These are phyloP conservation scores for Pseudozyma thailandica DNA, from an alignment of 1,284 basidiomycete species.

Conservation along the genomic window DNA sequence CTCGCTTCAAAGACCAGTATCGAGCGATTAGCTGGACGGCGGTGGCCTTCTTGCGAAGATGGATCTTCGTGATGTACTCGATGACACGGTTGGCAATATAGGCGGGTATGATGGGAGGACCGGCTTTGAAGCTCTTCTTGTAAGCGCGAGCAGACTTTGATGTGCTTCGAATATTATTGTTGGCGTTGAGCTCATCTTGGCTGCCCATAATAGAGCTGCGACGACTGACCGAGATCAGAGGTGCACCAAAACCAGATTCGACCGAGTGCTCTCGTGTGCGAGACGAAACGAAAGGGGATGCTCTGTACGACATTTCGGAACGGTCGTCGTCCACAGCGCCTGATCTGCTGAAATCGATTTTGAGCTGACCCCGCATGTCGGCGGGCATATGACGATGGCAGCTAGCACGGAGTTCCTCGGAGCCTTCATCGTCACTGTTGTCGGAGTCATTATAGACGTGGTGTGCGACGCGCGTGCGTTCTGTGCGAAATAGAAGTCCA, in stretches of 20 bases:
- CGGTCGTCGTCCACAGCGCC: constrained; percentile 30
- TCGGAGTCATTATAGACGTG: constrained; percentile 46
- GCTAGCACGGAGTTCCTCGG: constrained; percentile 54
- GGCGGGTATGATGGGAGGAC: constrained; percentile 72
- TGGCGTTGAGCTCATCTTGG: constrained; percentile 16
- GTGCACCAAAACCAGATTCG: constrained; percentile 34
- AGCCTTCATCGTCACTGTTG: constrained; percentile 43
- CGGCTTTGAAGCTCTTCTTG: constrained; percentile 71
- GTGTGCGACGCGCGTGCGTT: constrained; percentile 50
- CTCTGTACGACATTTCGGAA: constrained; percentile 31
- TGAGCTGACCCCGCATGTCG: constrained; percentile 43
- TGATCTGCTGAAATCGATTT: constrained; percentile 36
- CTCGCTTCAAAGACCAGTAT: constrained; percentile 97
- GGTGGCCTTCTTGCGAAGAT: constrained; percentile 79
- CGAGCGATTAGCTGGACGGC: constrained; percentile 83
- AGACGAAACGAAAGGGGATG: constrained; percentile 28
- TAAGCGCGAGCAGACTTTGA: constrained; percentile 72
- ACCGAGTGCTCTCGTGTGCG: constrained; percentile 48
- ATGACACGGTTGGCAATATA: constrained; percentile 76
- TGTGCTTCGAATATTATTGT: constrained; percentile 19
- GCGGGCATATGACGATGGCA: constrained; percentile 64
- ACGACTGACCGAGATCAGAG: constrained; percentile 43
- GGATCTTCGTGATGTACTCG: constrained; percentile 80
- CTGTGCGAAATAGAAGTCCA: constrained; percentile 56
- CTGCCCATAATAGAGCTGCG: constrained; percentile 37